Evolutionary conservation across 129 eudicot species (phyloP).

Genomic region (Flaveria ramosissima): DNA sequence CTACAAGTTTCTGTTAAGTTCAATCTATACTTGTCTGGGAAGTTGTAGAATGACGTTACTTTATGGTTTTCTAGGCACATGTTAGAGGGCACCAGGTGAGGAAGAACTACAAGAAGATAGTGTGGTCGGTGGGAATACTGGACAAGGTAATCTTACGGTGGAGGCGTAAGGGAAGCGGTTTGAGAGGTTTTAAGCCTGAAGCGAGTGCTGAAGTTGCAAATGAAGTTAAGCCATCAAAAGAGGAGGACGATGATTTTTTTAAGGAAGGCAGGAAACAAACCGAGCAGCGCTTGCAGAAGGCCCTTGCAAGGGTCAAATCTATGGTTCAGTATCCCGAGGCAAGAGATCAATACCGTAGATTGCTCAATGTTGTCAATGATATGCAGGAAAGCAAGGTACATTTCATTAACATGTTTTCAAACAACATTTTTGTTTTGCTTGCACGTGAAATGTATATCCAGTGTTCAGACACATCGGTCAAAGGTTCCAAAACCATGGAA

Average conservation of each 20-base stretch:
- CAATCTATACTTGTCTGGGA: not conserved
- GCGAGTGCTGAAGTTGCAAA: conserved; percentile 44
- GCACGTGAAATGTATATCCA: not conserved
- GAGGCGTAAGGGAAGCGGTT: conserved; percentile 94
- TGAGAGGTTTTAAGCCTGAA: conserved; percentile 85
- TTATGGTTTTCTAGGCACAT: conserved; percentile 59
- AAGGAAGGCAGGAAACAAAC: conserved; percentile 96
- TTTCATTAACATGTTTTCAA: not conserved
- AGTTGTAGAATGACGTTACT: not conserved
- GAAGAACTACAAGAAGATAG: conserved; percentile 75
- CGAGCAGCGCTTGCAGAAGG: conserved; percentile 79
- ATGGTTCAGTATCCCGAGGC: conserved; percentile 98
- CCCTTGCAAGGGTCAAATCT: conserved; percentile 96
- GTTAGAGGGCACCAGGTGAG: conserved; percentile 98
- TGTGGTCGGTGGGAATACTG: conserved; percentile 95
- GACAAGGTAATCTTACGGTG: conserved; percentile 94
- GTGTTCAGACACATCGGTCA: too few relatives aligned
- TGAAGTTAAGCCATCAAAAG: conserved; percentile 43
- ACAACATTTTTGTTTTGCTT: not conserved
- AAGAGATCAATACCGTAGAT: conserved; percentile 85
- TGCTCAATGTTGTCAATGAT: conserved; percentile 84
- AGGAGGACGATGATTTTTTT: conserved; percentile 88
- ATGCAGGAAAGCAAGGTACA: conserved; percentile 73
- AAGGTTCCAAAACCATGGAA: not conserved
- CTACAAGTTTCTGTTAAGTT: not conserved